Base-by-base conservation (phyloP, 169 alveolate genomes). In the Cryptosporidium tyzzeri region DNA sequence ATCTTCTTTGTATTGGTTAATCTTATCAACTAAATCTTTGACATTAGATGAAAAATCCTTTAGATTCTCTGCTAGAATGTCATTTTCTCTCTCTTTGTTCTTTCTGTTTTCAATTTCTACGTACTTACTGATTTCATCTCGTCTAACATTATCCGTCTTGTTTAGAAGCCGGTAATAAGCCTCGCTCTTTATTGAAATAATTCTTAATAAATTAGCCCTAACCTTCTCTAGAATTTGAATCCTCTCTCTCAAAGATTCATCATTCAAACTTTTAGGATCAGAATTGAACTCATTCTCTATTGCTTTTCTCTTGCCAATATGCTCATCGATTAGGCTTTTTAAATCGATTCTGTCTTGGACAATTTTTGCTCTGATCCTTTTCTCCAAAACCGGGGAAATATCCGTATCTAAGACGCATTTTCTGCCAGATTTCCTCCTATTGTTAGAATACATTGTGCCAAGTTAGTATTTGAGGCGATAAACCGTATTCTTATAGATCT, bases 341-440 rank as follows among this genome's bases (percentile, higher is more conserved):
- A 80, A 65, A 9, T 80, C 59, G 6, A 16, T n/a, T 48, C 89
- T 80, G 35, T 80, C 89, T 29, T 61, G 14, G 10, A 59, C 70
- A 14, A 80, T 62, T 29, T n/a, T 67, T 26, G 44, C 50, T 37
- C 89, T 58, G 53, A 80, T 44, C 50, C 68, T 59, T 23, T 39
- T 41, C 65, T 80, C 74, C 29, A 80, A 45, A 33, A 4, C 62
- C 14, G 61, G 21, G 0, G 89, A 48, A 45, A 65, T 26, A 1
- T 80, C 89, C 7, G 53, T 62, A 44, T 80, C 89, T 23, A 80
- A 80, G 14, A 80, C 75, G 70, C 62, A 80, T 9, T 65, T 59
- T 26, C 80, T 80, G 8, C 71, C 74, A 41, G 89, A 23, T 48
- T 65, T 80, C 35, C 75, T 80, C 50, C 89, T 69, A 65, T 58